Evolutionary conservation across 345 rosid species (phyloP).

Genomic region (Boechera retrofracta): DNA sequence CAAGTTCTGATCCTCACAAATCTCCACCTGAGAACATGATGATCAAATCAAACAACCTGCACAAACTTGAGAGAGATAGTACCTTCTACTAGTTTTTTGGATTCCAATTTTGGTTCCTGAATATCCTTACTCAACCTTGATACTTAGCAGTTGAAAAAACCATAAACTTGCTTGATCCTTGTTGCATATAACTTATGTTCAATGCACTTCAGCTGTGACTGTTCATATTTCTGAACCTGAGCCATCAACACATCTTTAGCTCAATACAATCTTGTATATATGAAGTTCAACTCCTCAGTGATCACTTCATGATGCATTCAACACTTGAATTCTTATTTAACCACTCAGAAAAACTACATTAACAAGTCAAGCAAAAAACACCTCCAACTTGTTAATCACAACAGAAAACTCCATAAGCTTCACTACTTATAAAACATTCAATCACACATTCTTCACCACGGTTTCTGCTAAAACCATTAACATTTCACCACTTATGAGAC

Average conservation of each 20-base stretch:
- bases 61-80: too few species aligned
- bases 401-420: neutral
- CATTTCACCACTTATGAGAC: neutral
- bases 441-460: too few species aligned
- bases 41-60: too few species aligned
- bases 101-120: too few species aligned
- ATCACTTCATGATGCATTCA: neutral
- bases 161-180: neutral
- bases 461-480: too few species aligned
- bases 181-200: neutral
- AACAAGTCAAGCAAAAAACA: neutral
- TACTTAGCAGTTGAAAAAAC: neutral
- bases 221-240: neutral
- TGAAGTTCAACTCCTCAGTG: neutral
- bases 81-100: neutral
- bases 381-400: neutral
- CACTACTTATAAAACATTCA: neutral
- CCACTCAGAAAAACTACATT: neutral
- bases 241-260: constrained; percentile 2
- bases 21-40: too few species aligned
- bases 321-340: neutral
- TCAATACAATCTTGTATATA: neutral
- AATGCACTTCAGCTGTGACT: neutral
- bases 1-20: too few species aligned
- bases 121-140: neutral